phyloP scores from a whole-genome alignment of 371 early-diverging fungal genomes.

The Umbelopsis sp. region DNA sequence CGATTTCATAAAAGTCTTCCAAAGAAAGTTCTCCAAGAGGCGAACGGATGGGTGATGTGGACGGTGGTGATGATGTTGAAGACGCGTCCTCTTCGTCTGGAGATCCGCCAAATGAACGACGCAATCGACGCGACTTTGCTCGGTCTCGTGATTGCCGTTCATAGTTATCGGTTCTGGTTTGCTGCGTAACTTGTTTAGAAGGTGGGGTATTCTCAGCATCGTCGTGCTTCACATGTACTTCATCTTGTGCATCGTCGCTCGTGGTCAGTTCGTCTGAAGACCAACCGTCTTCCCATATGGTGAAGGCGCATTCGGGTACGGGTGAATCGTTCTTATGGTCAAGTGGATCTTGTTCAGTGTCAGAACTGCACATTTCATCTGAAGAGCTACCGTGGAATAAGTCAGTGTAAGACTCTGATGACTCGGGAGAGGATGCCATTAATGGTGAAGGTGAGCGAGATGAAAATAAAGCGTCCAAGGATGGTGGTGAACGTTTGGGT shows the following conservation, averaged over 20 bases:
- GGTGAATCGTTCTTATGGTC: slow-evolving; percentile 3
- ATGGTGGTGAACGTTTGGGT: background rate
- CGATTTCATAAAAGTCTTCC: slow-evolving; percentile 13
- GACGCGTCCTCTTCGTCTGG: background rate
- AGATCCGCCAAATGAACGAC: background rate
- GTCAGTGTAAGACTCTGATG: background rate
- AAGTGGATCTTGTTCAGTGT: slow-evolving; percentile 5
- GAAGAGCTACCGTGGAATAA: slow-evolving; percentile 1
- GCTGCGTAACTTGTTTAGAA: slow-evolving; percentile 1
- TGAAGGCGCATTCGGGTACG: background rate
- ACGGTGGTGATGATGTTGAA: background rate
- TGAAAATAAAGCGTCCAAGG: slow-evolving; percentile 8
- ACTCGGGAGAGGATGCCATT: background rate
- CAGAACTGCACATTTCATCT: slow-evolving; percentile 12
- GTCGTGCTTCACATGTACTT: background rate
- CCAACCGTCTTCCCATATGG: slow-evolving; percentile 12
- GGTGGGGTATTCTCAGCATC: slow-evolving; percentile 16
- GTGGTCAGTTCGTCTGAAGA: background rate
- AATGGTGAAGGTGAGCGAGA: slow-evolving; percentile 14
- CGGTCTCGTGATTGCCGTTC: slow-evolving; percentile 10
- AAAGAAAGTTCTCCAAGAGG: slow-evolving; percentile 2
- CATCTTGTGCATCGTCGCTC: background rate
- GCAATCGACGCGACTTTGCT: background rate
- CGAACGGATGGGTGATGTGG: background rate
- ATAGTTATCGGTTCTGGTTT: slow-evolving; percentile 12